Percentiles rank a stretch among this genome's conserved stretches.
phyloP scores from a whole-genome alignment of 768 basidiomycete species.

The Mycena maculata region DNA sequence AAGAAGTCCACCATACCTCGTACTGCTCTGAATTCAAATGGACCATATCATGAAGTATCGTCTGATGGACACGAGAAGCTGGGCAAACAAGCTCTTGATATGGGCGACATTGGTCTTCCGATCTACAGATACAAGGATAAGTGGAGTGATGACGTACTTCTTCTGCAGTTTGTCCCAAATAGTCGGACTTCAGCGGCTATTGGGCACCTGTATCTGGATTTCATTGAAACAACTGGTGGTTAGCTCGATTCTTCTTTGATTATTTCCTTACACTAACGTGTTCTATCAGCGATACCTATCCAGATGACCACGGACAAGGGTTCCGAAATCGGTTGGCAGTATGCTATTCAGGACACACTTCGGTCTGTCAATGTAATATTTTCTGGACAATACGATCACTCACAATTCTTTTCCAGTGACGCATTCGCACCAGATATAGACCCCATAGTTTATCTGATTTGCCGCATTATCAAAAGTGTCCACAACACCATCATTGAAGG shows the following conservation, averaged over 20 bases:
- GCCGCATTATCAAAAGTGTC: slow-evolving; percentile 38
- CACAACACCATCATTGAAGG: slow-evolving; percentile 45
- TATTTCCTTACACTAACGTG: neutral
- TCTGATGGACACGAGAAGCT: too few relatives aligned
- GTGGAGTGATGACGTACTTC: slow-evolving; percentile 35
- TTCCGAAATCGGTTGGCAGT: neutral
- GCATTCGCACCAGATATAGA: slow-evolving; percentile 40
- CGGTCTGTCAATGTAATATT: neutral
- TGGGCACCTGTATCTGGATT: slow-evolving; percentile 48
- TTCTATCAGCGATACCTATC: slow-evolving; percentile 39
- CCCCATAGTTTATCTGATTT: slow-evolving; percentile 29
- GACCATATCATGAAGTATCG: slow-evolving; percentile 38
- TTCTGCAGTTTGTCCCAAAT: slow-evolving; percentile 41
- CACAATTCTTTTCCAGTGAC: too few relatives aligned
- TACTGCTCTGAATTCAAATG: slow-evolving; percentile 21
- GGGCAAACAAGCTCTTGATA: too few relatives aligned
- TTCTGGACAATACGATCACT: too few relatives aligned
- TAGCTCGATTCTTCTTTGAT: slow-evolving; percentile 9
- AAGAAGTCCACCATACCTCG: slow-evolving; percentile 15
- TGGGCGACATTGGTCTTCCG: slow-evolving; percentile 43
- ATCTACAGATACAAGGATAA: slow-evolving; percentile 38
- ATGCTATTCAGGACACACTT: neutral
- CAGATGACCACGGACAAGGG: slow-evolving; percentile 24
- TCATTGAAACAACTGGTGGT: slow-evolving; percentile 42
- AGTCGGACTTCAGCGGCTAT: slow-evolving; percentile 36